These are phyloP conservation scores for Mimosa pudica DNA, from an alignment of 306 rosid species.

Conservation along the genomic window DNA sequence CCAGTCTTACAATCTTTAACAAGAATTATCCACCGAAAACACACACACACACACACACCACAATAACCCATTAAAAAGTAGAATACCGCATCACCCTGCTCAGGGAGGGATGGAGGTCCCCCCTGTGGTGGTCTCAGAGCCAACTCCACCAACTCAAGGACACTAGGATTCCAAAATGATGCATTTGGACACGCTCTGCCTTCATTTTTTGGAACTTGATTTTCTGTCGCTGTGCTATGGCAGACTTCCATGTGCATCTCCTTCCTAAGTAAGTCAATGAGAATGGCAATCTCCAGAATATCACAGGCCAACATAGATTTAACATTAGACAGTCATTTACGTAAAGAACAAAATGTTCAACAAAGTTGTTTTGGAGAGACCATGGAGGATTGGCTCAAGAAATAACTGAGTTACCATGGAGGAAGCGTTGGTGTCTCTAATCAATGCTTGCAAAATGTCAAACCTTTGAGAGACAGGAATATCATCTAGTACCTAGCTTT, in stretches of 20 bases:
- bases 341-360: constrained; percentile 11
- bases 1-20: background rate
- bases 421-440: constrained; percentile 69
- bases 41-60: background rate
- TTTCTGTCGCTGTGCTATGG: constrained; percentile 41
- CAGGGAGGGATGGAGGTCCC: constrained; percentile 90
- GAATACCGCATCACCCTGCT: constrained; percentile 79
- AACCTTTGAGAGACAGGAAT: constrained; percentile 69
- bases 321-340: constrained; percentile 8
- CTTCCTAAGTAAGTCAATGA: constrained; percentile 64
- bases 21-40: background rate
- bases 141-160: constrained; percentile 71
- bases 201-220: constrained; percentile 32
- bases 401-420: constrained; percentile 62
- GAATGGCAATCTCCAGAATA: constrained; percentile 69
- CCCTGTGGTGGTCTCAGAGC: constrained; percentile 80
- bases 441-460: constrained; percentile 69
- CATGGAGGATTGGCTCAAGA: too few relatives aligned
- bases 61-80: constrained; percentile 27
- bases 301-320: constrained; percentile 36
- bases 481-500: constrained; percentile 69
- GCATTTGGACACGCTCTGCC: constrained; percentile 18
- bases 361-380: constrained; percentile 28
- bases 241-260: constrained; percentile 64
- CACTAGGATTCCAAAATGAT: constrained; percentile 58